Base-by-base conservation (phyloP, 805 yeast species). In the Ogataea nitratoaversa region DNA sequence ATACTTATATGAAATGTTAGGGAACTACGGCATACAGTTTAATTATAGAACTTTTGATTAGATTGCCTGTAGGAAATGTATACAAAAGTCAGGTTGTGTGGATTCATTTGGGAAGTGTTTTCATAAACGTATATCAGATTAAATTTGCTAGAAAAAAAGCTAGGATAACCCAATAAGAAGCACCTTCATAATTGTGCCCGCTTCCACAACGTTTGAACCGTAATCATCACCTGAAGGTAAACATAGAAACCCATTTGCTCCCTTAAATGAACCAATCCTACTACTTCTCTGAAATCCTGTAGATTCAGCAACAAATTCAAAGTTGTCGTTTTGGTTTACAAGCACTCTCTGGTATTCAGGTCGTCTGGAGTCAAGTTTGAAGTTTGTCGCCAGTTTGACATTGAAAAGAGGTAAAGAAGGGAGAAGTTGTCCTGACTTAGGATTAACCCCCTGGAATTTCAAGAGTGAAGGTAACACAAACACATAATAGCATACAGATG, bases 211-310 rank as follows among this genome's bases (percentile, higher is more conserved):
- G 2, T 43, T 17, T 2, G 34, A 27, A 7, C 53, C 54, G 13
- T 22, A 31, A 13, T 50, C 52, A 19, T 36, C 22, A 3, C 42
- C 48, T 1, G 73, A 54, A 0, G 80, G 80, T 3, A 75, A 58
- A 12, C 68, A 53, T 2, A 70, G 53, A 1, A 74, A 50, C 0
- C 68, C 76, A 49, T 74, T 73, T 1, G 78, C 74, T 0, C 65
- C 62, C n/a, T 57, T 65, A 52, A 75, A 60, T 18, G 76, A 69
- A 1, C 69, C 72, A 9, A 75, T 66, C 17, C 75, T 53, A 40
- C 76, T 69, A 42, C 78, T 71, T 40, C 81, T 54, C 47, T 75
- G 81, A 43, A 65, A 64, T 1, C 81, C 81, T 0, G 79, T 73
- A 12, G 66, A 62, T 18, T 50, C 46, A 4, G 77, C 76, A 2